phyloP scores from a whole-genome alignment of 2,329 filamentous ascomycete species.

The Exophiala spinifera region DNA sequence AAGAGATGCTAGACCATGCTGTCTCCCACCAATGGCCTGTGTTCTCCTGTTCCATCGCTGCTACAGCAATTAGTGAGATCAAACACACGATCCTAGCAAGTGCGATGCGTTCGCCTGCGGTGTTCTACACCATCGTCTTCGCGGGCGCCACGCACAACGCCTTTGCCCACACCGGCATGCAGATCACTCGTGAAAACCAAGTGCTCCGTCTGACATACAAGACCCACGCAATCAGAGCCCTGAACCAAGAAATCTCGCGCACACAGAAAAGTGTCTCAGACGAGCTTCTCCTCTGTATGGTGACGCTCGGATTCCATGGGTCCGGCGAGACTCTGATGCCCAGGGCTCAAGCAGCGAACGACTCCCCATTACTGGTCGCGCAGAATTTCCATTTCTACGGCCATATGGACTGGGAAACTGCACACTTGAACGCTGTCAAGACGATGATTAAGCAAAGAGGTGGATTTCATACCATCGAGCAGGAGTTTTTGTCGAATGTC shows the following conservation, averaged over 20 bases:
- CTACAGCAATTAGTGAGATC: slow-evolving; percentile 9
- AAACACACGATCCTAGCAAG: slow-evolving; percentile 8
- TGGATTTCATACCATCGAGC: slow-evolving; percentile 8
- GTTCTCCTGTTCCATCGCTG: slow-evolving; percentile 8
- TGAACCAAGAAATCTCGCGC: slow-evolving; percentile 7
- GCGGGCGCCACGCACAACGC: slow-evolving; percentile 14
- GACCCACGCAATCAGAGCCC: slow-evolving; percentile 11
- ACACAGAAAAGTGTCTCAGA: neutral
- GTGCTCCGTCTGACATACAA: slow-evolving; percentile 12
- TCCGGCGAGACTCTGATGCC: slow-evolving; percentile 13
- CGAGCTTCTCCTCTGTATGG: slow-evolving; percentile 12
- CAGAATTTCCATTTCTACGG: slow-evolving; percentile 16
- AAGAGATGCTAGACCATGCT: slow-evolving; percentile 16
- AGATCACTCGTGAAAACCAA: slow-evolving; percentile 8
- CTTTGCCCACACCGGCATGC: slow-evolving; percentile 3
- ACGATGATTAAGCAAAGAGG: slow-evolving; percentile 13
- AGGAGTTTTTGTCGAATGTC: slow-evolving; percentile 10
- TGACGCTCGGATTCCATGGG: slow-evolving; percentile 11
- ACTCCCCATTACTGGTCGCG: slow-evolving; percentile 7
- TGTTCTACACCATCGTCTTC: slow-evolving; percentile 13
- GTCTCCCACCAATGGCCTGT: slow-evolving; percentile 18
- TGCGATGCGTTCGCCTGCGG: slow-evolving; percentile 5
- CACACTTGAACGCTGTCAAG: slow-evolving; percentile 14
- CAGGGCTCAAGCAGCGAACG: neutral
- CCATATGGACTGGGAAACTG: slow-evolving; percentile 9